Base-by-base conservation (phyloP, 495 filamentous ascomycete genomes). In the Neurospora terricola region DNA sequence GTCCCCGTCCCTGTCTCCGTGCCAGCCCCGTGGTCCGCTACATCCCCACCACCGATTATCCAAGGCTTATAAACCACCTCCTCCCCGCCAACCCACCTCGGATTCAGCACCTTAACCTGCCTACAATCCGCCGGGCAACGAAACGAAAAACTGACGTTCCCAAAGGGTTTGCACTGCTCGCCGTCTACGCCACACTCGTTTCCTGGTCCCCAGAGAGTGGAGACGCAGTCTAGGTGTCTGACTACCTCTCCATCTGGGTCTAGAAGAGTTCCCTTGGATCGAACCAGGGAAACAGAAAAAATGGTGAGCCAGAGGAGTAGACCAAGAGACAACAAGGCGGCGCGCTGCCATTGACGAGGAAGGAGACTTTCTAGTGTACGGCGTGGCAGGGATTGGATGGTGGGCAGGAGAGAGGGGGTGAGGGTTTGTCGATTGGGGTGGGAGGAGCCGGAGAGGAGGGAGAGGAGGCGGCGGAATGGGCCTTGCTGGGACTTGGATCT, bases 181-280 rank as follows among this genome's bases (percentile, higher is more conserved):
- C 93, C 93, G 76, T 96, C 88, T 5, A 95, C 75, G 14, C 93
- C 93, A 77, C 93, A 97, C 71, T 85, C 83, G 73, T 93, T 93
- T 48, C 88, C 89, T 66, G 85, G 83, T 37, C 82, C 80, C 92
- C 92, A 94, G 38, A 80, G 82, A 12, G 81, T 79, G 72, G 87
- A 86, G 34, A 85, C 82, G 76, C 93, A 96, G 23, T 90, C 87
- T 16, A 78, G 30, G 91, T 89, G 40, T 83, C 84, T 71, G 84
- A 82, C 14, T 88, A 90, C 73, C 78, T 82, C 9, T 84, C 91
- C 79, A 84, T 91, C 3, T 85, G 90, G 85, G 14, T 88, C 87
- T 0, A 87, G 87, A 72, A 88, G 86, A 14, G 88, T 84, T 10
- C 91, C 89, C 73, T 90, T 84, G 71, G 90, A 83, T 45, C 91